Evolutionary conservation across 1,284 basidiomycete species (phyloP).

Genomic region (Coriolopsis trogii): DNA sequence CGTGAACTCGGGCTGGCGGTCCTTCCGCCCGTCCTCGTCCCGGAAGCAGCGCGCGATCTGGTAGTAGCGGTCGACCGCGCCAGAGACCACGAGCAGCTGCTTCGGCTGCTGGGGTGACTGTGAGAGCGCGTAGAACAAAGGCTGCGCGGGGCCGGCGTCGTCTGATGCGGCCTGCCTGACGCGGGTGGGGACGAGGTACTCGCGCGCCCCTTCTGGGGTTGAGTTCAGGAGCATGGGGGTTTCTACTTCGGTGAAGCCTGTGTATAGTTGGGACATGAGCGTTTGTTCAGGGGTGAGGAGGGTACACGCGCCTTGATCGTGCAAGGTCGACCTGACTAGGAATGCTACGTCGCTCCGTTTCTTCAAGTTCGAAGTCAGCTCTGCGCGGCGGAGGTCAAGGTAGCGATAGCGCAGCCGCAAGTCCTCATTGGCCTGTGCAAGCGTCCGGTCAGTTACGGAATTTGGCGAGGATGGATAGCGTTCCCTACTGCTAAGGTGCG

Average conservation of each 20-base stretch:
- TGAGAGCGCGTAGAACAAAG: slow-evolving; percentile 88
- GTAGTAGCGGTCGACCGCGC: slow-evolving; percentile 88
- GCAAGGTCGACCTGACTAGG: slow-evolving; percentile 72
- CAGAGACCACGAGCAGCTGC: slow-evolving; percentile 90
- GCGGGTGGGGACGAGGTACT: slow-evolving; percentile 93
- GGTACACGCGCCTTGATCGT: slow-evolving; percentile 63
- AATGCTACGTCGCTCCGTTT: slow-evolving; percentile 82
- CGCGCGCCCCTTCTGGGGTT: slow-evolving; percentile 92
- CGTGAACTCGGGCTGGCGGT: slow-evolving; percentile 96
- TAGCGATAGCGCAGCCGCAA: slow-evolving; percentile 84
- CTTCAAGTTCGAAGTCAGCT: slow-evolving; percentile 77
- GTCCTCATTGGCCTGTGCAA: slow-evolving; percentile 79
- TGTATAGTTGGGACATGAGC: slow-evolving; percentile 15
- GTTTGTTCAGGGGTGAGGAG: background rate
- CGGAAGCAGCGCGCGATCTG: slow-evolving; percentile 95
- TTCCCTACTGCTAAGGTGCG: slow-evolving; percentile 23
- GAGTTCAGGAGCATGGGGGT: slow-evolving; percentile 93
- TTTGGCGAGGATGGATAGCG: background rate
- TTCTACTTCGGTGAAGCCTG: slow-evolving; percentile 90
- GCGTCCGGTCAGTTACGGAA: slow-evolving; percentile 1
- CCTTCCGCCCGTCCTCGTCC: slow-evolving; percentile 93
- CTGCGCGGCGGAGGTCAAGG: slow-evolving; percentile 83
- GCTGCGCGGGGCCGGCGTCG: slow-evolving; percentile 33
- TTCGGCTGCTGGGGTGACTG: slow-evolving; percentile 98
- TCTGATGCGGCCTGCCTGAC: slow-evolving; percentile 31